Evolutionary conservation across 2,329 filamentous ascomycete species (phyloP), one percentile per base, ranked within the genome.

Genomic region (Cladosporium sp.): DNA sequence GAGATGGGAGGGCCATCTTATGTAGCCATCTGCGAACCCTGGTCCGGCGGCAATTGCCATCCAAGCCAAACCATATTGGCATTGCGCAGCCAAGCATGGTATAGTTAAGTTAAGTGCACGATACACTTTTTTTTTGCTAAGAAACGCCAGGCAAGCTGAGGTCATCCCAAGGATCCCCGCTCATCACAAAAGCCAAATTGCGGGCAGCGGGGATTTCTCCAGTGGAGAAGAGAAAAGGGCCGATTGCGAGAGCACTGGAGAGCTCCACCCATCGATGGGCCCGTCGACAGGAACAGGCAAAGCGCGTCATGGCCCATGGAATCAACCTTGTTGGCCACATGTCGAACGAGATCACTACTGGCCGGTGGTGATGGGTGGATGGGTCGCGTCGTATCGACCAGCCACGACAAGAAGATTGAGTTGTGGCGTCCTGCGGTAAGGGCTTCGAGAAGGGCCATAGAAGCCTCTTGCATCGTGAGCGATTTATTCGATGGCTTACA

Each of bases 151-250:
- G 16, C 52, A 53, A 49, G 31, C 46, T 62, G 60, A 62, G 60
- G 60, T 62, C 60, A 62, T 62, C n/a, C 44, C 46, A 62, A 40
- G 49, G 16, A 55, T 40, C 46, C 60, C 60, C 60, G 60, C 60
- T 50, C 59, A 60, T 50, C 29, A 35, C 23, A 7, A 40, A 57
- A 57, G 56, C 56, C 56, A 59, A 37, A 46, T 44, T 26, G 23
- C 16, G 26, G 23, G 23, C 33, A 37, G 37, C 35, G 35, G 31
- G 49, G 59, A 49, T 21, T 53, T 37, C 61, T 56, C 52, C 49
- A 64, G 29, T 52, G 50, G 60, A 55, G 46, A 52, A 35, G 33
- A 37, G 18, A 49, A 33, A 64, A 62, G 59, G 59, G n/a, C 59
- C 59, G 59, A 62, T 52, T 37, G 59, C 26, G 33, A 29, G 18